These are phyloP conservation scores for Dillenia turbinata DNA, from an alignment of 164 flowering plant species.

Conservation along the genomic window DNA sequence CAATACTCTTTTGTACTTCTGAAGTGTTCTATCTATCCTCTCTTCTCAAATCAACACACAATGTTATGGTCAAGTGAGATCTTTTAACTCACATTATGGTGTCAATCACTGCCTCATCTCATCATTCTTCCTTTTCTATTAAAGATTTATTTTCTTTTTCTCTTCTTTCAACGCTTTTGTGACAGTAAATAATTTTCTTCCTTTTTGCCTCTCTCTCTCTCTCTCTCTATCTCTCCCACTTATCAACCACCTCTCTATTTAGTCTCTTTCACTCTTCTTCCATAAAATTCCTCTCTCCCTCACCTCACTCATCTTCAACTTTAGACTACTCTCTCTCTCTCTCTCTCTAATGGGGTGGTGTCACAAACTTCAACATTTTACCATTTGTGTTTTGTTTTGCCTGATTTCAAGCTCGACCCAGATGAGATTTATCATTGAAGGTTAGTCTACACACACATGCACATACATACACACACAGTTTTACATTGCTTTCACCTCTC, in stretches of 20 bases:
- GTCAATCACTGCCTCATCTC: too few species aligned
- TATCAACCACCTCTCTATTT: background rate
- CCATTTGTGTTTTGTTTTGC: conserved; percentile 12
- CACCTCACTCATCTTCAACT: background rate
- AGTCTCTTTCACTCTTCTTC: background rate
- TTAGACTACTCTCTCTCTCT: background rate
- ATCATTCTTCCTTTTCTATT: too few species aligned
- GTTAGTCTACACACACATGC: conserved; percentile 5
- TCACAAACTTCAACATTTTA: background rate
- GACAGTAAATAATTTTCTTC: background rate
- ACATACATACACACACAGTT: background rate
- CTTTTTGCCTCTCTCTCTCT: background rate
- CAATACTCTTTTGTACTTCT: too few species aligned
- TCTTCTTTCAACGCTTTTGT: too few species aligned
- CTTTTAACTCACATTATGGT: too few species aligned
- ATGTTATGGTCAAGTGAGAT: too few species aligned
- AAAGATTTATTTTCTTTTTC: too few species aligned
- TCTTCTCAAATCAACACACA: too few species aligned
- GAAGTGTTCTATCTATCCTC: too few species aligned
- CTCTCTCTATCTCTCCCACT: background rate
- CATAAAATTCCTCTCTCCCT: background rate
- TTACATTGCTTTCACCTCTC: background rate
- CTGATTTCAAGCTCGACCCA: conserved; percentile 20
- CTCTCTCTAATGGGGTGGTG: conserved; percentile 8
- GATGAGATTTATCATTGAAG: conserved; percentile 20